Evolutionary conservation across 805 yeast species (phyloP), one percentile per base, ranked within the genome.

Genomic region (Saccharomycopsis javanensis): DNA sequence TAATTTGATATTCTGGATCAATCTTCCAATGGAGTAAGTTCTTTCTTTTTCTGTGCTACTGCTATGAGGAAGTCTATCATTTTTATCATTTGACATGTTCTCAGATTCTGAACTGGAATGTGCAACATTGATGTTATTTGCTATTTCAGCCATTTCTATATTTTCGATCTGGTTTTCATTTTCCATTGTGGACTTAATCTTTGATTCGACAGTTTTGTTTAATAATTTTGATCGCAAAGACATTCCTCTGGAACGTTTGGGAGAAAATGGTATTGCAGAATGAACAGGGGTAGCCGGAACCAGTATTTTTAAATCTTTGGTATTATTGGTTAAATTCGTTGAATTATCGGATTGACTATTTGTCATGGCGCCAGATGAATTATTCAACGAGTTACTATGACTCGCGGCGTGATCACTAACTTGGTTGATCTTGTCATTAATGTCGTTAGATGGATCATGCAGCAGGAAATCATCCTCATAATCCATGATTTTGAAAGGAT

Each of bases 171-270:
- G 50, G 10, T 11, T 18, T 4, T 34, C 45, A 15, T 27, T 33
- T 13, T 48, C 30, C 23, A 57, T 45, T 2, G 62, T 60, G 8
- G 60, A 57, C 37, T 57, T 60, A 37, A 60, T 25, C 34, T 57
- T 60, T 30, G 57, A 34, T 35, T 60, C 62, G 16, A 57, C 46
- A 7, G 55, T 60, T 33, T 38, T 60, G 23, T 57, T 60, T 46
- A 60, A 42, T 7, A 60, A 35, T 48, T 60, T 60, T 5, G 57
- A 53, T 16, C 62, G 51, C 18, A 60, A 42, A 2, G 60, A 57
- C 62, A 60, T 60, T 2, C 62, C 62, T 20, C 62, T 42, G 15
- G 45, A 57, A 34, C 62, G 42, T 38, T 55, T 57, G 18, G 62
- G 62, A 6, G 60, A 57, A 3, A 59, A 52, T 4, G 58, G 16